Percentiles rank a stretch among this genome's conserved stretches.
phyloP scores from a whole-genome alignment of 2,329 filamentous ascomycete genomes.

The Ceratocystis papillata region DNA sequence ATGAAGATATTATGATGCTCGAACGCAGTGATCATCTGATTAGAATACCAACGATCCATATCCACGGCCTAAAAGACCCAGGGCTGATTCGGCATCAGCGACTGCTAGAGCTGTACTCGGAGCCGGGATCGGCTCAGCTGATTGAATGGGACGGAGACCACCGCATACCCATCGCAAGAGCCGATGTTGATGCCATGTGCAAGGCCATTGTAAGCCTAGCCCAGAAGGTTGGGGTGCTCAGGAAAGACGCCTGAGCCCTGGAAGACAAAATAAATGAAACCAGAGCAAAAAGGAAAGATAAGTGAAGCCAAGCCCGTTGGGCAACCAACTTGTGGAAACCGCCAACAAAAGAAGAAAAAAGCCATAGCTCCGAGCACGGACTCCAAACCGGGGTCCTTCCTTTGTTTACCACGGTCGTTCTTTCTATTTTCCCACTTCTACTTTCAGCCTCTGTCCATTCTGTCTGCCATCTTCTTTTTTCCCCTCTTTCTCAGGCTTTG shows the following conservation, averaged over 20 bases:
- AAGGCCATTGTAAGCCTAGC: conserved; percentile 43
- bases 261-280: neutral
- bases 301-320: neutral
- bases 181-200: conserved; percentile 51
- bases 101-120: conserved; percentile 49
- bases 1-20: conserved; percentile 30
- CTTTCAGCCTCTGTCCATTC: neutral
- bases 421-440: neutral
- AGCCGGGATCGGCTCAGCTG: conserved; percentile 41
- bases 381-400: neutral
- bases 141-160: conserved; percentile 67
- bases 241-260: neutral
- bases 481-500: neutral
- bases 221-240: conserved; percentile 24
- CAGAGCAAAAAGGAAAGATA: neutral
- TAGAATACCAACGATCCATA: conserved; percentile 52
- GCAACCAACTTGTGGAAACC: neutral
- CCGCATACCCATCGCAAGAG: conserved; percentile 55
- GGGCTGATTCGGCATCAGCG: conserved; percentile 49
- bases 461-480: neutral
- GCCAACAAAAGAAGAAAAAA: neutral
- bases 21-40: conserved; percentile 38
- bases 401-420: neutral
- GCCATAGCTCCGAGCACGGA: conserved; percentile 12
- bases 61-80: conserved; percentile 52